A percentile compares a stretch with the other conserved stretches of the same genome.
Conservation (phyloP, 345 rosid genomes). For the Dipteronia dyeriana region DNA sequence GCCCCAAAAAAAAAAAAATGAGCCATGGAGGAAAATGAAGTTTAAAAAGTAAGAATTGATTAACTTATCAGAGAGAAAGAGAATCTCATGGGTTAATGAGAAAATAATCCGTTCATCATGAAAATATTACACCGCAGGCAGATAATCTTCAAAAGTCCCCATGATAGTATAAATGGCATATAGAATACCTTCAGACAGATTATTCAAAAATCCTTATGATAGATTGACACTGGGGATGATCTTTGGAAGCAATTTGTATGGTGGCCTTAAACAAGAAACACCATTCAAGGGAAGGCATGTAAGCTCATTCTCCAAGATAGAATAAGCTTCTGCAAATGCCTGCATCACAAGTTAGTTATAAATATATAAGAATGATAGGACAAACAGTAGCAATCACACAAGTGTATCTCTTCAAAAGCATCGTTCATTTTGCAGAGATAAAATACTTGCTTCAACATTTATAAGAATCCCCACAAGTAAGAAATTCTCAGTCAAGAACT, state of each 20-base stretch:
- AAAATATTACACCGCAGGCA: neutral
- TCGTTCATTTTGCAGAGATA: neutral
- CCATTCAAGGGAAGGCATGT: constrained; percentile 44
- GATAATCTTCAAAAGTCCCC: neutral
- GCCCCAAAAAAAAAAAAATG: no score
- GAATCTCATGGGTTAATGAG: neutral
- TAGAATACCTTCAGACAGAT: constrained; percentile 18
- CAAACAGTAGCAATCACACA: constrained; percentile 11
- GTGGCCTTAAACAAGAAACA: constrained; percentile 42
- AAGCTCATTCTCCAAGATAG: constrained; percentile 77
- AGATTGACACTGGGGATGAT: constrained; percentile 68
- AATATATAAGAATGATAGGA: constrained; percentile 11
- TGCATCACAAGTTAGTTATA: constrained; percentile 39
- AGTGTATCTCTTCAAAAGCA: neutral
- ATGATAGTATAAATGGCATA: neutral
- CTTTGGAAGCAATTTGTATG: constrained; percentile 65
- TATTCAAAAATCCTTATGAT: constrained; percentile 21
- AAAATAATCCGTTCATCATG: neutral
- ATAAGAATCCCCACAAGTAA: neutral
- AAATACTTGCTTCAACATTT: neutral
- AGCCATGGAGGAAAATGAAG: no score
- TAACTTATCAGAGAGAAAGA: neutral
- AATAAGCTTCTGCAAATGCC: constrained; percentile 97
- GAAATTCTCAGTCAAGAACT: neutral
- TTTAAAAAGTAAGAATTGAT: no score